Percentiles rank a stretch among this genome's conserved stretches.
phyloP scores from a whole-genome alignment of 805 yeast species.

The Ogataea neopini region DNA sequence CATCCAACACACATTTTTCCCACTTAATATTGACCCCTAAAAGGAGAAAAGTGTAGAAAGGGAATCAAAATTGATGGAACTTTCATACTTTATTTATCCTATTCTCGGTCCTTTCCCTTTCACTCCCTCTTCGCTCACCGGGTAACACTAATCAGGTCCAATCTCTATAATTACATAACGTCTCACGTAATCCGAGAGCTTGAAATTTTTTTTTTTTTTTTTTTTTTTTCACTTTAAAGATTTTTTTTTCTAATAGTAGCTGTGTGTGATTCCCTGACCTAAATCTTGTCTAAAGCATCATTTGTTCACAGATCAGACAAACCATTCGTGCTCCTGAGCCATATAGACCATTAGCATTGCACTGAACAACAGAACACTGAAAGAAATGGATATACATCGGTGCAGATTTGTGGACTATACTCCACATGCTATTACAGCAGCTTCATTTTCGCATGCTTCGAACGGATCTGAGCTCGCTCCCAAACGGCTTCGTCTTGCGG shows the following conservation, averaged over 20 bases:
- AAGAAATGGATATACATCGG: slow-evolving; percentile 76
- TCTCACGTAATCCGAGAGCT: not conserved
- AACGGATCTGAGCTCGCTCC: slow-evolving; percentile 45
- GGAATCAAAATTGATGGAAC: too few relatives aligned
- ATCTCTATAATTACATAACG: not conserved
- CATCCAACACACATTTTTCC: too few relatives aligned
- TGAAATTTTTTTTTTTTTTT: slow-evolving; percentile 2
- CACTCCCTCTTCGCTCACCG: not conserved
- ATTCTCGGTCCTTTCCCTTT: not conserved
- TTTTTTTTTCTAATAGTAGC: not conserved
- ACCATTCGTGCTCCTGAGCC: not conserved
- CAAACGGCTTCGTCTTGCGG: slow-evolving; percentile 71
- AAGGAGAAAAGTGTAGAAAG: too few relatives aligned
- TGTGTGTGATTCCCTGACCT: not conserved
- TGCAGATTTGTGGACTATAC: slow-evolving; percentile 88
- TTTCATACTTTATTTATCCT: too few relatives aligned
- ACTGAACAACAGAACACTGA: not conserved
- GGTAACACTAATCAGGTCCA: not conserved
- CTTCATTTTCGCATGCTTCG: slow-evolving; percentile 71
- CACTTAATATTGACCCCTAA: too few relatives aligned
- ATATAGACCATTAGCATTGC: not conserved
- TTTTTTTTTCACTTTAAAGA: not conserved
- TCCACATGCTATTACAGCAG: slow-evolving; percentile 80
- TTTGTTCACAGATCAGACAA: not conserved
- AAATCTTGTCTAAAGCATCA: too few relatives aligned